Evolutionary conservation across 164 flowering plant genomes (phyloP).

Genomic region (Hamamelis virginiana): DNA sequence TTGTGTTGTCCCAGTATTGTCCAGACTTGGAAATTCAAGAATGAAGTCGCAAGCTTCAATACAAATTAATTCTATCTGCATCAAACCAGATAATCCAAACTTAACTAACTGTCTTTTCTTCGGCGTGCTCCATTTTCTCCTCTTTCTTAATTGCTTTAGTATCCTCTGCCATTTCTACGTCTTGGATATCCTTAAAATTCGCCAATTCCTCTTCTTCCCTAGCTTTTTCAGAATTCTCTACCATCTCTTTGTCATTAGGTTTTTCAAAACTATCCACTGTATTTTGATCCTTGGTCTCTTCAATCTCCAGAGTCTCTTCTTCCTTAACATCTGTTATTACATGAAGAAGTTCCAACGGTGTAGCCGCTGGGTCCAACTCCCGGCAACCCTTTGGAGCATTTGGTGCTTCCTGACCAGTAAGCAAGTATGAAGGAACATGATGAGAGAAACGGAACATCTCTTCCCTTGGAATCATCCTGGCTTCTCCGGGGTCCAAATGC

Average conservation of each 20-base stretch:
- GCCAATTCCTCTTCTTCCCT: constrained; percentile 14
- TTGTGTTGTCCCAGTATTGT: not conserved
- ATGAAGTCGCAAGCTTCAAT: not conserved
- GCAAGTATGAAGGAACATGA: constrained; percentile 68
- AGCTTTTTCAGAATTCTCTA: constrained; percentile 6
- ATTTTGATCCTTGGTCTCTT: constrained; percentile 3
- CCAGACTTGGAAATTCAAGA: constrained; percentile 6
- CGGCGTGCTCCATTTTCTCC: constrained; percentile 3
- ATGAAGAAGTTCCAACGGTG: constrained; percentile 67
- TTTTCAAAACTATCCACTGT: constrained; percentile 8
- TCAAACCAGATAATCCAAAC: constrained; percentile 9
- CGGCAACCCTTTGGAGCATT: constrained; percentile 70
- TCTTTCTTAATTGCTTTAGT: not conserved
- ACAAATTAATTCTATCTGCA: constrained; percentile 8
- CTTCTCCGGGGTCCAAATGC: constrained; percentile 51
- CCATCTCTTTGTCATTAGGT: constrained; percentile 5
- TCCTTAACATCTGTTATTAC: constrained; percentile 42
- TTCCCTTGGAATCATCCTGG: constrained; percentile 49
- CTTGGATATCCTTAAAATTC: constrained; percentile 3
- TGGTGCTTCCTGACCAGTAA: constrained; percentile 64
- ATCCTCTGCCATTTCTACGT: constrained; percentile 10
- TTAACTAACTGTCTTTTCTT: constrained; percentile 10
- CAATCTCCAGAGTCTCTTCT: constrained; percentile 32
- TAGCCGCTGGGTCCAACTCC: constrained; percentile 82
- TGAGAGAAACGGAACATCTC: constrained; percentile 78